Conservation (phyloP, 2,329 filamentous ascomycete species). For the Monosporascus cannonballus region DNA sequence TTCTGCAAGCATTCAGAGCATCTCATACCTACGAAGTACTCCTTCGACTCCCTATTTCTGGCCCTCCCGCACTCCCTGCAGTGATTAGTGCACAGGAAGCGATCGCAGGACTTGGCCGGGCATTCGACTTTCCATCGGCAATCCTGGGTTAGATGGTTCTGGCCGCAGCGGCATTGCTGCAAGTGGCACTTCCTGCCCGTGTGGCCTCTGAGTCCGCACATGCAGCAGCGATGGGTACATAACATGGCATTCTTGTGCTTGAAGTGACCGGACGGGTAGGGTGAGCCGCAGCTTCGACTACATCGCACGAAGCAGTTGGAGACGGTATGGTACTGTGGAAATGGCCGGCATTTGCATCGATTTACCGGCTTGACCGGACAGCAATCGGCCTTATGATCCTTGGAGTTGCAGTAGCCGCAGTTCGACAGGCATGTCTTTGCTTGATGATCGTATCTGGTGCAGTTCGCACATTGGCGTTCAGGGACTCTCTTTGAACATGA, state of each 20-base stretch:
- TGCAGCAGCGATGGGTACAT: slow-evolving; percentile 32
- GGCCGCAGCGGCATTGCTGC: slow-evolving; percentile 29
- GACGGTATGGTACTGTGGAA: slow-evolving; percentile 30
- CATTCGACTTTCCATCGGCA: slow-evolving; percentile 34
- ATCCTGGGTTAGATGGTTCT: slow-evolving; percentile 30
- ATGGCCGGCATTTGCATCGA: slow-evolving; percentile 33
- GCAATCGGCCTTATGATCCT: slow-evolving; percentile 18
- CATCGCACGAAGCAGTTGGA: slow-evolving; percentile 27
- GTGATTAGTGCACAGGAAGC: slow-evolving; percentile 30
- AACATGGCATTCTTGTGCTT: slow-evolving; percentile 31
- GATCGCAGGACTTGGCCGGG: slow-evolving; percentile 21
- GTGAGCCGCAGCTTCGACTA: slow-evolving; percentile 26
- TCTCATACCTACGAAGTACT: slow-evolving; percentile 23
- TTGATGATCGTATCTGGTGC: slow-evolving; percentile 18
- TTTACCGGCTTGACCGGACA: slow-evolving; percentile 27
- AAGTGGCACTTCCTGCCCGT: slow-evolving; percentile 29
- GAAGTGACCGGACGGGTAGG: slow-evolving; percentile 16
- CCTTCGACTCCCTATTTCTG: slow-evolving; percentile 14
- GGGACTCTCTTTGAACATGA: neutral
- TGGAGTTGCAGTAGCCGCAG: slow-evolving; percentile 30
- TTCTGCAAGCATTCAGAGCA: slow-evolving; percentile 24
- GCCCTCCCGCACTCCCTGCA: slow-evolving; percentile 28
- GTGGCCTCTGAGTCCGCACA: slow-evolving; percentile 34
- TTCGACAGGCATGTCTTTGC: slow-evolving; percentile 17
- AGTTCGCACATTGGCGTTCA: slow-evolving; percentile 24